These are phyloP conservation scores for Thermoascus crustaceus DNA, from an alignment of 2,329 filamentous ascomycete species.

Conservation along the genomic window DNA sequence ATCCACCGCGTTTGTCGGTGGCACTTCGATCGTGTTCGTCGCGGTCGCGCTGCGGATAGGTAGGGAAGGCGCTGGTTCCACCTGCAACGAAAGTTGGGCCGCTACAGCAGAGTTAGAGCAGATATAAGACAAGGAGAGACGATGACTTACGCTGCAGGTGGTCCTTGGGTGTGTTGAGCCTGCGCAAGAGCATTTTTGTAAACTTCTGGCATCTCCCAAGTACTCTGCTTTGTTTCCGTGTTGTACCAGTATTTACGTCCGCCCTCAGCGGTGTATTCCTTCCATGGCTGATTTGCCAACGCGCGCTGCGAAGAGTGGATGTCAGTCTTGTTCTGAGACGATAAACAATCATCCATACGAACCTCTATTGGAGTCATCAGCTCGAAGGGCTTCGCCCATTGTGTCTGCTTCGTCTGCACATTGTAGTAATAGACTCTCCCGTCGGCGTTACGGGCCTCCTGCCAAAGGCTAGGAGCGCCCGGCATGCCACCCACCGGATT, in stretches of 20 bases:
- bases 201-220: constrained; percentile 85
- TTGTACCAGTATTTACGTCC: constrained; percentile 96
- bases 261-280: constrained; percentile 78
- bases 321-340: neutral
- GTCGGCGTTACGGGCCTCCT: constrained; percentile 71
- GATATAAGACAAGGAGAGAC: constrained; percentile 6
- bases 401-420: constrained; percentile 70
- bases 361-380: constrained; percentile 79
- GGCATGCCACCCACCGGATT: constrained; percentile 53
- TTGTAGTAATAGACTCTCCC: constrained; percentile 92
- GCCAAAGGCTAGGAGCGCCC: constrained; percentile 56
- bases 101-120: constrained; percentile 35
- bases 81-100: constrained; percentile 53
- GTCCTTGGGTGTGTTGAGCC: constrained; percentile 35
- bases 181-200: constrained; percentile 68
- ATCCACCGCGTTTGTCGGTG: constrained; percentile 41
- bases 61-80: constrained; percentile 39
- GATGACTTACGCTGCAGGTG: constrained; percentile 38
- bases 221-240: constrained; percentile 80
- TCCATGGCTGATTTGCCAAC: constrained; percentile 78
- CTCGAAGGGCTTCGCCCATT: constrained; percentile 91
- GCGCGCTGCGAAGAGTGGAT: constrained; percentile 52
- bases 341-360: constrained; percentile 16
- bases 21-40: constrained; percentile 41
- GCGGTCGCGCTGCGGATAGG: constrained; percentile 39